Conservation (phyloP, 345 rosid species). For the Eutrema japonicum region DNA sequence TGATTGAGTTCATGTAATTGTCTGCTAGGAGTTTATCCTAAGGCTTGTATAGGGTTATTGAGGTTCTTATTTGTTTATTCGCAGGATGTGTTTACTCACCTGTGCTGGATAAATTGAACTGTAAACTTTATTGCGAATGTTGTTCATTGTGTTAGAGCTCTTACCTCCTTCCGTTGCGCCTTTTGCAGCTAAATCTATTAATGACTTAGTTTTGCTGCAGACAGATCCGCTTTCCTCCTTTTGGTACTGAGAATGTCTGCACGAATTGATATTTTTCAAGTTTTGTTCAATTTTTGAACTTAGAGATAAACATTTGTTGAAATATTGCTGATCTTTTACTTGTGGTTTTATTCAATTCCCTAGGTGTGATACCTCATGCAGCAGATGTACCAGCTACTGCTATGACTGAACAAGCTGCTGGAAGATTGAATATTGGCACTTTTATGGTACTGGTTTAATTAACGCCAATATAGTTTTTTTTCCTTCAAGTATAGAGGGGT, state of each 20-base stretch:
- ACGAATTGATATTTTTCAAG: conserved; percentile 20
- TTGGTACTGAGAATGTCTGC: conserved; percentile 44
- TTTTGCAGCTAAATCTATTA: conserved; percentile 44
- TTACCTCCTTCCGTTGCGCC: conserved; percentile 33
- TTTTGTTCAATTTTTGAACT: background rate
- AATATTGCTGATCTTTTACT: conserved; percentile 20
- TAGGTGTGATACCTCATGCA: conserved; percentile 49
- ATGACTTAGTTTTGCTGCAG: conserved; percentile 47
- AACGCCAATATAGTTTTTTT: background rate
- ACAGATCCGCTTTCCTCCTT: conserved; percentile 45
- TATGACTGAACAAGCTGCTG: conserved; percentile 38
- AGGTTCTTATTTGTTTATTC: background rate
- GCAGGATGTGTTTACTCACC: background rate
- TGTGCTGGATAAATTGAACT: background rate
- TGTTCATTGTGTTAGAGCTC: conserved; percentile 24
- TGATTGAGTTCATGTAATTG: background rate
- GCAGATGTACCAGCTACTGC: conserved; percentile 30
- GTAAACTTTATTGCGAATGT: background rate
- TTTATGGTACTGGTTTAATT: conserved; percentile 47
- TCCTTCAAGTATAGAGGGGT: background rate
- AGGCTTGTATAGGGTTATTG: conserved; percentile 3
- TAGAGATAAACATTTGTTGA: background rate
- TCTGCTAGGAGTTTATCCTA: background rate
- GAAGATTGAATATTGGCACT: conserved; percentile 33
- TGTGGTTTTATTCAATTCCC: conserved; percentile 7